phyloP scores from a whole-genome alignment of 352 stramenopile genomes.

The Phytophthora quininea region DNA sequence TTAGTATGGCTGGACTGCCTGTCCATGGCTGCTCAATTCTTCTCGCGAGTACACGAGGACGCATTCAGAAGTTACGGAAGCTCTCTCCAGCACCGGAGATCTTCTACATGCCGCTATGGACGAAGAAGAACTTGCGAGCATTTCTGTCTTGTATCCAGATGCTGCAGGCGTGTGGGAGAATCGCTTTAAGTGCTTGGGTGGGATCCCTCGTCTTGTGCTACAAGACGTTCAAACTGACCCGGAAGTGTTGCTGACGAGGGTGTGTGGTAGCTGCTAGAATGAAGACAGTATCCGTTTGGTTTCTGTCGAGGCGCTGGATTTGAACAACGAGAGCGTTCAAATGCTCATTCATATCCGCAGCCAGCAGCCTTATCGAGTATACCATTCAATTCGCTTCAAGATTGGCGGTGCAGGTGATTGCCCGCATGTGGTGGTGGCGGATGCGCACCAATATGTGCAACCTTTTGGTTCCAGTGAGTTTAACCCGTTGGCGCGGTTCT shows the following conservation, averaged over 20 bases:
- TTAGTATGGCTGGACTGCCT: slow-evolving; percentile 22
- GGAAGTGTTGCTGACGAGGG: slow-evolving; percentile 23
- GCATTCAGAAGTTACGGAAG: slow-evolving; percentile 44
- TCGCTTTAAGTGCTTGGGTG: slow-evolving; percentile 33
- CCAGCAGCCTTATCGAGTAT: slow-evolving; percentile 33
- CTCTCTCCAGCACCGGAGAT: slow-evolving; percentile 32
- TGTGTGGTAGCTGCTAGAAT: slow-evolving; percentile 33
- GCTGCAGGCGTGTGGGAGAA: slow-evolving; percentile 23
- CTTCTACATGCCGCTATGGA: slow-evolving; percentile 42
- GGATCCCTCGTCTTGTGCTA: slow-evolving; percentile 36
- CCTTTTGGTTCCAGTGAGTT: slow-evolving; percentile 35
- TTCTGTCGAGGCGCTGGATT: slow-evolving; percentile 30
- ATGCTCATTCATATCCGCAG: slow-evolving; percentile 44
- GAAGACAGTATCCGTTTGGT: slow-evolving; percentile 39
- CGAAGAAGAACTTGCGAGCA: slow-evolving; percentile 31
- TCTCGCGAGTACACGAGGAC: slow-evolving; percentile 33
- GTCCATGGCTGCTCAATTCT: slow-evolving; percentile 22
- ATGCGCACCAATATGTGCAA: slow-evolving; percentile 32
- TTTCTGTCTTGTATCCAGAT: slow-evolving; percentile 33
- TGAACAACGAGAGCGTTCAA: slow-evolving; percentile 36
- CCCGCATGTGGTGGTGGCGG: slow-evolving; percentile 30
- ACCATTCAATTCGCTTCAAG: slow-evolving; percentile 38
- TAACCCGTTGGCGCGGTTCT: slow-evolving; percentile 32
- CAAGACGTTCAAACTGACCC: slow-evolving; percentile 34
- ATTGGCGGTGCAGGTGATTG: slow-evolving; percentile 46